These are phyloP conservation scores for Sphaerostilbella broomeana DNA, from an alignment of 2,329 filamentous ascomycete genomes.

Conservation along the genomic window DNA sequence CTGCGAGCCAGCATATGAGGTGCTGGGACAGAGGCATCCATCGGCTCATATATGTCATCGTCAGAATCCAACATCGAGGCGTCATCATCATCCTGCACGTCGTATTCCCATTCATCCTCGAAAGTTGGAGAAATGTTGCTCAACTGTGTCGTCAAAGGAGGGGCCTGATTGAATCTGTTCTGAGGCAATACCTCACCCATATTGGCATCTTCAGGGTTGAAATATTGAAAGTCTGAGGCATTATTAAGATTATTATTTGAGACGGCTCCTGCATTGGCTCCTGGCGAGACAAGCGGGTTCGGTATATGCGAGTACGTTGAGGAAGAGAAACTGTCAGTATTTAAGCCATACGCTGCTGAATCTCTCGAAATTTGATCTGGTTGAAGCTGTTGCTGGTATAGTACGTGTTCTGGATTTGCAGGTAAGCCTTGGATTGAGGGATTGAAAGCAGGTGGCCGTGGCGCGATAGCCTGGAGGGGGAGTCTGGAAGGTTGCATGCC, in stretches of 20 bases:
- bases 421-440: slow-evolving; percentile 9
- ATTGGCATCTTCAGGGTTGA: background rate
- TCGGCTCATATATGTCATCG: slow-evolving; percentile 42
- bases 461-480: slow-evolving; percentile 40
- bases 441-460: slow-evolving; percentile 38
- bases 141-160: background rate
- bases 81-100: slow-evolving; percentile 47
- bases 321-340: slow-evolving; percentile 3
- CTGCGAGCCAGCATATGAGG: slow-evolving; percentile 31
- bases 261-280: background rate
- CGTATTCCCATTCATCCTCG: slow-evolving; percentile 21
- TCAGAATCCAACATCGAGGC: slow-evolving; percentile 56
- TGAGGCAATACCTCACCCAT: too few relatives aligned
- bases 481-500: slow-evolving; percentile 33
- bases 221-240: background rate
- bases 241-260: background rate
- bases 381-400: slow-evolving; percentile 9
- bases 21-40: slow-evolving; percentile 26
- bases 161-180: background rate
- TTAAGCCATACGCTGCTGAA: background rate
- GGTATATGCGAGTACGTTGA: slow-evolving; percentile 14
- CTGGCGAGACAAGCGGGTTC: slow-evolving; percentile 17
- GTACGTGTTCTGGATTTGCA: slow-evolving; percentile 2
- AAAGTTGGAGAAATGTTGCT: background rate
- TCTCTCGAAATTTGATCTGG: slow-evolving; percentile 3